A percentile compares a stretch with the other conserved stretches of the same genome.
Evolutionary conservation across 805 yeast genomes (phyloP).

Genomic region (Candida bentonensis): DNA sequence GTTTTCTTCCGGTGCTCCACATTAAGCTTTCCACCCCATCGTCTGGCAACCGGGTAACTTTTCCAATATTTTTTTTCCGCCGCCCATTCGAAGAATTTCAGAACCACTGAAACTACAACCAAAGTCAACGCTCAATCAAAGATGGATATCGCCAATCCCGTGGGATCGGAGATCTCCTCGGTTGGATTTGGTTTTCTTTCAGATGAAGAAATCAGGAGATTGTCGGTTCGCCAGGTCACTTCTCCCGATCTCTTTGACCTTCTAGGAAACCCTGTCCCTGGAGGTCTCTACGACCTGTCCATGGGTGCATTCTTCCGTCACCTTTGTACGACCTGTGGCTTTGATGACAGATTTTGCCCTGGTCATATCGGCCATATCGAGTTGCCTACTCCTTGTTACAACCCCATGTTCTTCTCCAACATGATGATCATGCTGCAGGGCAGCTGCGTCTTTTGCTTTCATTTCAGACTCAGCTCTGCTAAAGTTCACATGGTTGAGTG

Average conservation of each 20-base stretch:
- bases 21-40: neutral
- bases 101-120: neutral
- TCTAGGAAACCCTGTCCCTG: constrained; percentile 86
- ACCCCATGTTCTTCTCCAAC: constrained; percentile 88
- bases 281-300: constrained; percentile 90
- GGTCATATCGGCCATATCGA: constrained; percentile 98
- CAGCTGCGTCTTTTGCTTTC: constrained; percentile 82
- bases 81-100: neutral
- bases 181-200: constrained; percentile 85
- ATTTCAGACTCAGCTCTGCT: constrained; percentile 50
- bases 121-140: neutral
- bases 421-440: constrained; percentile 73
- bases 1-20: too few species aligned
- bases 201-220: constrained; percentile 65
- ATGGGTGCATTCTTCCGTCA: constrained; percentile 86
- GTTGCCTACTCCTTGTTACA: constrained; percentile 88
- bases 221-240: constrained; percentile 90
- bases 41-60: constrained; percentile 1
- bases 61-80: constrained; percentile 3
- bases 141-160: constrained; percentile 96
- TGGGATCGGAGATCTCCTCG: constrained; percentile 83
- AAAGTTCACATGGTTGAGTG: constrained; percentile 70
- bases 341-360: constrained; percentile 88
- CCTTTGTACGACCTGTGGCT: constrained; percentile 88
- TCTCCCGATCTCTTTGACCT: constrained; percentile 94